Evolutionary conservation across 1,284 basidiomycete species (phyloP).

Genomic region (Xerocomus alliaceus): DNA sequence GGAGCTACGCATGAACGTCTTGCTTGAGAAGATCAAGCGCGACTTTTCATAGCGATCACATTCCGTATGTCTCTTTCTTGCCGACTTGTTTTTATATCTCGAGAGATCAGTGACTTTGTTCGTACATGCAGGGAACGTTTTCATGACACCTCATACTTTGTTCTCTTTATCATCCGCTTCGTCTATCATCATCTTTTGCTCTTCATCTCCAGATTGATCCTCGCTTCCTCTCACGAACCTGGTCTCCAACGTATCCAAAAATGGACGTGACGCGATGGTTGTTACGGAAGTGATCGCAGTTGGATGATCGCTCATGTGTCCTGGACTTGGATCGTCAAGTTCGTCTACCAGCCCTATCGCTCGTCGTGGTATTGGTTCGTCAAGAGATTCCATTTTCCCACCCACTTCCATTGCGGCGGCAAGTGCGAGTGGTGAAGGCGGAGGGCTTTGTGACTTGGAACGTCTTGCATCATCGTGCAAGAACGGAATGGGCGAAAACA

Average conservation of each 20-base stretch:
- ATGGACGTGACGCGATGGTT: slow-evolving; percentile 52
- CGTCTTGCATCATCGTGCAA: slow-evolving; percentile 77
- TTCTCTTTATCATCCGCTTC: slow-evolving; percentile 70
- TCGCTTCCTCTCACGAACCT: slow-evolving; percentile 65
- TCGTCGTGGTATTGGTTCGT: slow-evolving; percentile 51
- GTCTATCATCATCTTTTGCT: slow-evolving; percentile 49
- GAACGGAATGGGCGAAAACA: slow-evolving; percentile 86
- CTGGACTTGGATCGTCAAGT: slow-evolving; percentile 79
- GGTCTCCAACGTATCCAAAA: slow-evolving; percentile 63
- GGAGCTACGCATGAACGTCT: slow-evolving; percentile 78
- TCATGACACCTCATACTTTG: slow-evolving; percentile 36
- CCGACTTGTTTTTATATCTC: not conserved
- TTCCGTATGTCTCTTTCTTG: slow-evolving; percentile 7
- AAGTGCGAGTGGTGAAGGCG: slow-evolving; percentile 71
- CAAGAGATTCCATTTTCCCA: slow-evolving; percentile 34
- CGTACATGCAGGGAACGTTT: not conserved
- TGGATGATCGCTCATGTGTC: slow-evolving; percentile 81
- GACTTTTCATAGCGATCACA: slow-evolving; percentile 44
- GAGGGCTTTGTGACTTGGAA: slow-evolving; percentile 76
- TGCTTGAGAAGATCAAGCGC: slow-evolving; percentile 78
- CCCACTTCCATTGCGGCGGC: slow-evolving; percentile 45
- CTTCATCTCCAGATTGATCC: slow-evolving; percentile 38
- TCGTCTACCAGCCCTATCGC: slow-evolving; percentile 80
- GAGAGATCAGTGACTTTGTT: slow-evolving; percentile 7
- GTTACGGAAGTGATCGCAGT: slow-evolving; percentile 73